Evolutionary conservation across 2,329 filamentous ascomycete genomes (phyloP).

Genomic region (Periconia sp.): DNA sequence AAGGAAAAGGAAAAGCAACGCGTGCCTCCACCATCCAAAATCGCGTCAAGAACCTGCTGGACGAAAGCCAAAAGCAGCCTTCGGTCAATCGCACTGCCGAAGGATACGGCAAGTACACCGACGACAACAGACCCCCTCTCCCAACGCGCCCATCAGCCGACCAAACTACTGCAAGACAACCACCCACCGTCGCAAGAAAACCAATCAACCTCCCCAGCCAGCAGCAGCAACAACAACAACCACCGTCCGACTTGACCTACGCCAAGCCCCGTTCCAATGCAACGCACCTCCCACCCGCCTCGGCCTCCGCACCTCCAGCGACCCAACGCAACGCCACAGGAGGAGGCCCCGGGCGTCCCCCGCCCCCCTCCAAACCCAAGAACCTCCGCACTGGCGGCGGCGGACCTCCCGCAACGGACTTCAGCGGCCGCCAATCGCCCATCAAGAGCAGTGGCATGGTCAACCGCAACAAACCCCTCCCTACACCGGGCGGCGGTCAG

Average conservation of each 20-base stretch:
- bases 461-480: conserved; percentile 25
- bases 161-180: conserved; percentile 19
- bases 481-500: conserved; percentile 3
- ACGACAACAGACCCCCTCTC: conserved; percentile 29
- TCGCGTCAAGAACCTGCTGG: conserved; percentile 81
- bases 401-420: conserved; percentile 8
- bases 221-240: conserved; percentile 11
- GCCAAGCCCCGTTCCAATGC: conserved; percentile 27
- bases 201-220: conserved; percentile 40
- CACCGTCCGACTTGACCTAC: conserved; percentile 27
- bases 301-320: conserved; percentile 37
- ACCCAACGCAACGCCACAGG: conserved; percentile 29
- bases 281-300: conserved; percentile 19
- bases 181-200: conserved; percentile 48
- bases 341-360: conserved; percentile 44
- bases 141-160: conserved; percentile 35
- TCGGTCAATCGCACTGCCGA: conserved; percentile 71
- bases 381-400: conserved; percentile 54
- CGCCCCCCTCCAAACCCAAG: conserved; percentile 63
- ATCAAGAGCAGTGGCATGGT: background rate
- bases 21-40: conserved; percentile 86
- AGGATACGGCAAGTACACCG: conserved; percentile 87
- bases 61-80: conserved; percentile 64
- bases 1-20: conserved; percentile 54
- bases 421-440: conserved; percentile 1